Percentiles rank a stretch among this genome's conserved stretches.
Evolutionary conservation across 768 basidiomycete genomes (phyloP).

Genomic region (Boletus vermiculosoides): DNA sequence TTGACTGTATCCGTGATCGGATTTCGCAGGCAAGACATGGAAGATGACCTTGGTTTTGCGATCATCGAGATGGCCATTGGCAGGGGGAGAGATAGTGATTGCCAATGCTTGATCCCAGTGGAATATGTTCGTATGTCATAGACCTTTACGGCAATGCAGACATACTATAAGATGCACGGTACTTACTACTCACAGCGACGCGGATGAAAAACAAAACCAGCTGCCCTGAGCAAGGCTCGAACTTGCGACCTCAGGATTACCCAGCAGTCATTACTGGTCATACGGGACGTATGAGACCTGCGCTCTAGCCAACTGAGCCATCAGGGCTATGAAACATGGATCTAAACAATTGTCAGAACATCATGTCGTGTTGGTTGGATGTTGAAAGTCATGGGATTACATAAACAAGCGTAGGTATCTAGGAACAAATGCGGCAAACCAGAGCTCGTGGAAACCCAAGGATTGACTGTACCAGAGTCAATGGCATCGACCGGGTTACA

Average conservation of each 20-base stretch:
- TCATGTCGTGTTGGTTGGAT: no score
- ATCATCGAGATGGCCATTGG: no score
- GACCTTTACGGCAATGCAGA: neutral
- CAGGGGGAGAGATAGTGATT: no score
- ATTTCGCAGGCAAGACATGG: no score
- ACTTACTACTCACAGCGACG: neutral
- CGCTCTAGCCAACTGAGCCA: constrained; percentile 58
- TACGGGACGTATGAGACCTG: constrained; percentile 47
- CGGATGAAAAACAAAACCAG: constrained; percentile 3
- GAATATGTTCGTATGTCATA: no score
- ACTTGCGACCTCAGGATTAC: constrained; percentile 62
- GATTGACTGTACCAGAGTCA: neutral
- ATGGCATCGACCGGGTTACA: neutral
- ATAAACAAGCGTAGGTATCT: no score
- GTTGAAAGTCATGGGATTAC: no score
- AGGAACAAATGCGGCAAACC: neutral
- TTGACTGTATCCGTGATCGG: no score
- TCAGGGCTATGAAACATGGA: constrained; percentile 33
- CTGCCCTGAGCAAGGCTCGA: constrained; percentile 58
- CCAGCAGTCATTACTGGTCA: constrained; percentile 28
- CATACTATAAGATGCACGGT: neutral
- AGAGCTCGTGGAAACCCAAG: neutral
- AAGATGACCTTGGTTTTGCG: no score
- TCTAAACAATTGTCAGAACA: neutral
- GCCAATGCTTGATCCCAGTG: no score